Base-by-base conservation (phyloP, 495 filamentous ascomycete genomes). In the Tetracladium setigerum region DNA sequence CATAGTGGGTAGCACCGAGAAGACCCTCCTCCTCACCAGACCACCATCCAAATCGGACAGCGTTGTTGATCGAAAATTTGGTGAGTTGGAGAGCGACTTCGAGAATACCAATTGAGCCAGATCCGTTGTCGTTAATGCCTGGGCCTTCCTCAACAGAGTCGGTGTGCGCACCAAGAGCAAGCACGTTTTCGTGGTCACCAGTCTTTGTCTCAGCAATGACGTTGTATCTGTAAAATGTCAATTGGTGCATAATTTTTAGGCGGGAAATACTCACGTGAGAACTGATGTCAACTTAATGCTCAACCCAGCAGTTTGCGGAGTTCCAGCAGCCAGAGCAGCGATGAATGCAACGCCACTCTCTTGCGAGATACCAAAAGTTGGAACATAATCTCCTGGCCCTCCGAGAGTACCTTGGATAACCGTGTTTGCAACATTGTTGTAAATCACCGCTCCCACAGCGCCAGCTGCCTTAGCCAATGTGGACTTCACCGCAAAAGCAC, bases 91-190 rank as follows among this genome's bases (percentile, higher is more conserved):
- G 73, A 12, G 84, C 84, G 12, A 84, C 67, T 34, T 78, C 75
- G 10, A 88, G 71, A 50, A 85, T 64, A 38, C 70, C 78, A 59
- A 84, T 74, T 17, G 69, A 72, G 36, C 84, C 84, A 37, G 74
- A 81, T 48, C 84, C 84, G 54, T 84, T 70, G 58, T 84, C 81
- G 60, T 84, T 84, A 70, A 85, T 80, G 5, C 84, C 84, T 5
- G 74, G 69, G 4, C 38, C 38, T 5, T 4, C 74, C 37, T 67
- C 57, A 31, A 88, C 84, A 6, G 82, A 85, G 67, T 88, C 84
- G 17, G 72, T 73, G 63, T 87, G 84, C 4, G 73, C 82, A 37
- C 84, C 84, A 0, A 85, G 57, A 2, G 77, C 62, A 38, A 88
- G 61, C 11, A 81, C 69, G 52, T 83, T 84, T 48, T 79, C 65